Base-by-base conservation (phyloP, 805 yeast species). In the Candida jianshihensis region DNA sequence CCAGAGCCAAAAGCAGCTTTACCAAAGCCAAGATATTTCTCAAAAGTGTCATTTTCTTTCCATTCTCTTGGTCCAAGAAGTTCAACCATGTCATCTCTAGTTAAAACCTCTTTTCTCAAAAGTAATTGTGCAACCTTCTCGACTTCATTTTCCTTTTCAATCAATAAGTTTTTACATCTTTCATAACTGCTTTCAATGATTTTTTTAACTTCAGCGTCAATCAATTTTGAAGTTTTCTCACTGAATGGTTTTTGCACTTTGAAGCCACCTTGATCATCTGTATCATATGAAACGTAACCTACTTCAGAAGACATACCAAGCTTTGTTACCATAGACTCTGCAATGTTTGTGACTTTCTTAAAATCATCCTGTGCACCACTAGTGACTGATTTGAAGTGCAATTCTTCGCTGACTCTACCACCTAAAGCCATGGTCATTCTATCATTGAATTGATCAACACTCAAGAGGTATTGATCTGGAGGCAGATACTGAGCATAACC, bases 401-500 rank as follows among this genome's bases (percentile, higher is more conserved):
- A 56, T 60, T 89, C 96, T 61, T 89, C 97, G 40, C 89, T 77
- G 4, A 86, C 95, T 51, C 96, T 70, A 9, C 97, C 97, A 41
- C 96, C 97, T 24, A 89, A 63, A 0, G 96, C 80, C 90, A 89
- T 89, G n/a, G 83, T 78, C 88, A 89, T 88, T 46, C 94, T 70
- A 59, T 89, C 90, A 47, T 61, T 60, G 50, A 83, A 75, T 56
- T 89, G 92, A 51, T 81, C 80, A 32, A 79, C 77, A 21, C 87
- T 74, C 38, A 84, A 71, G 49, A 88, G 70, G 46, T 83, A 85
- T 50, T 81, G 82, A 59, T 89, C 97, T 20, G 88, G 85, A 14
- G 97, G 97, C 43, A 89, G 68, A 54, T 88, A 85, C 60, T 89
- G 96, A 4, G 97, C 96, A 58, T 89, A 88, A n/a, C 97, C 97